phyloP scores from a whole-genome alignment of 257 asterid genomes.

The Vinca minor region DNA sequence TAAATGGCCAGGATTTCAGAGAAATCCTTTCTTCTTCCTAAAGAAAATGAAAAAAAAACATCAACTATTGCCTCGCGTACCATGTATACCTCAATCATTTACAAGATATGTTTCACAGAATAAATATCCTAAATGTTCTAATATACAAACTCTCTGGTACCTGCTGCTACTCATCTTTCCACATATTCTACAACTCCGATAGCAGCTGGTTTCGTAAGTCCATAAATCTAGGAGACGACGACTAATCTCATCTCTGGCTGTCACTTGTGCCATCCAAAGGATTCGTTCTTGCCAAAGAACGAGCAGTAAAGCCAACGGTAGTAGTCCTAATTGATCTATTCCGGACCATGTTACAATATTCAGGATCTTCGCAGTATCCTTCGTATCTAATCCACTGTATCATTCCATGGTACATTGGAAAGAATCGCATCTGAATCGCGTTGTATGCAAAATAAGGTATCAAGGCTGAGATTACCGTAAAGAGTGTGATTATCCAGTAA shows the following conservation, averaged over 20 bases:
- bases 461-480: constrained; percentile 33
- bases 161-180: constrained; percentile 8
- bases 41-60: not conserved
- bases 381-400: constrained; percentile 82
- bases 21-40: not conserved
- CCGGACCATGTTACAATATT: constrained; percentile 55
- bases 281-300: constrained; percentile 65
- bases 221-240: not conserved
- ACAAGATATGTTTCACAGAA: not conserved
- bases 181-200: constrained; percentile 8
- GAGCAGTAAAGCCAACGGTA: constrained; percentile 86
- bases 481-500: constrained; percentile 46
- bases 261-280: constrained; percentile 35
- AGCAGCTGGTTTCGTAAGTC: constrained; percentile 11
- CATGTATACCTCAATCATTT: constrained; percentile 6
- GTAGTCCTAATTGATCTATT: constrained; percentile 65
- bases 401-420: constrained; percentile 71
- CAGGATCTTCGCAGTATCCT: constrained; percentile 61
- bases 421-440: constrained; percentile 37
- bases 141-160: constrained; percentile 22
- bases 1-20: not conserved
- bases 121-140: not conserved
- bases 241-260: constrained; percentile 16
- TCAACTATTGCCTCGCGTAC: not conserved
- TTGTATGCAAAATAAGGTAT: constrained; percentile 52